A percentile compares a stretch with the other conserved stretches of the same genome.
These are phyloP conservation scores for Schwanniomyces yamadae DNA, from an alignment of 805 yeast species.

Conservation along the genomic window DNA sequence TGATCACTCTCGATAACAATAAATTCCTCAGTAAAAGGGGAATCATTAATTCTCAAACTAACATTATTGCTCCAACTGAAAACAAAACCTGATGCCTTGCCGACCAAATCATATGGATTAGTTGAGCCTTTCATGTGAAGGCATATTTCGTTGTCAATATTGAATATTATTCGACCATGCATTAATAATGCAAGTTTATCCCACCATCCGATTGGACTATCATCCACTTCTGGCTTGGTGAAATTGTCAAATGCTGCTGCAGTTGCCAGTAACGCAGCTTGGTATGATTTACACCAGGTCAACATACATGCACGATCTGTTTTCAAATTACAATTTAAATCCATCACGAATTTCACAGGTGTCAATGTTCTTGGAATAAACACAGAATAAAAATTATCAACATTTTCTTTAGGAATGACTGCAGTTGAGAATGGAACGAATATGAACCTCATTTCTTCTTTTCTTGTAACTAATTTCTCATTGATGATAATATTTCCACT, in stretches of 20 bases:
- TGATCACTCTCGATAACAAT: conserved; percentile 53
- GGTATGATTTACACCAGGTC: conserved; percentile 65
- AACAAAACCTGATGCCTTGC: conserved; percentile 60
- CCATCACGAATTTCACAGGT: conserved; percentile 55
- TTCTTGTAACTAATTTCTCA: conserved; percentile 48
- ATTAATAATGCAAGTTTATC: conserved; percentile 52
- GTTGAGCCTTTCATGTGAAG: conserved; percentile 61
- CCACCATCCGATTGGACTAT: conserved; percentile 49
- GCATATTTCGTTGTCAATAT: conserved; percentile 52
- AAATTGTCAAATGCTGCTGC: conserved; percentile 40
- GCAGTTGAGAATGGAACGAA: conserved; percentile 62
- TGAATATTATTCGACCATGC: conserved; percentile 53
- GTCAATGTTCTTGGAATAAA: conserved; percentile 62
- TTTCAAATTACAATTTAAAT: conserved; percentile 44
- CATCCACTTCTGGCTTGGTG: conserved; percentile 45
- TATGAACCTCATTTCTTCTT: conserved; percentile 46
- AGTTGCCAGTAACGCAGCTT: conserved; percentile 57
- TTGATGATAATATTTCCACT: conserved; percentile 54
- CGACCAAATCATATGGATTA: conserved; percentile 58
- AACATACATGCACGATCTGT: conserved; percentile 50
- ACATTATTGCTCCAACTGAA: conserved; percentile 64
- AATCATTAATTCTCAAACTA: conserved; percentile 48
- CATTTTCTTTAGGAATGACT: conserved; percentile 26
- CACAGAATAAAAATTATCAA: conserved; percentile 55
- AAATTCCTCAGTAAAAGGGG: conserved; percentile 48